Conservation (phyloP, 345 rosid species). For the Brassica rapa region DNA sequence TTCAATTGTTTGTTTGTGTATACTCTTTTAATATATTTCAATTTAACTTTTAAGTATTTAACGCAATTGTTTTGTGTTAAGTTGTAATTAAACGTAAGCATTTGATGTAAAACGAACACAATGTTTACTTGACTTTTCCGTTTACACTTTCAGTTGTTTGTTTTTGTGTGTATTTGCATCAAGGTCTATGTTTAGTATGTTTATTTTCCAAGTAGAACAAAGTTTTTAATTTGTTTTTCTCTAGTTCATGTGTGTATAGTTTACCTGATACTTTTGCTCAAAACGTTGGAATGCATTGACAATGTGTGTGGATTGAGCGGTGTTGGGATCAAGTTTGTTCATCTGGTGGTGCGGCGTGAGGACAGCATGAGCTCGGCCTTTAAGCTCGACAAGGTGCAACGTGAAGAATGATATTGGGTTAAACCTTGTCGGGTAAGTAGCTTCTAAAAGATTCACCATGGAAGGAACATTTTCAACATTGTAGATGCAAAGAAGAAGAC, state of each 20-base stretch:
- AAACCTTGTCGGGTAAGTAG: conserved; percentile 36
- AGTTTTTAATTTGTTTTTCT: not conserved
- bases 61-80: not conserved
- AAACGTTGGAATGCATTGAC: conserved; percentile 47
- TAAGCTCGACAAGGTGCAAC: conserved; percentile 40
- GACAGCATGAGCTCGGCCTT: conserved; percentile 39
- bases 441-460: conserved; percentile 38
- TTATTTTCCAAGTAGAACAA: not conserved
- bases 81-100: not conserved
- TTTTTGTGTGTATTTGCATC: not conserved
- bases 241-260: not conserved
- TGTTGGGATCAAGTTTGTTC: conserved; percentile 41
- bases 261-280: conserved; percentile 41
- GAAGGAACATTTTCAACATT: conserved; percentile 39
- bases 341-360: conserved; percentile 42
- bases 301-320: conserved; percentile 36
- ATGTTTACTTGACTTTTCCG: not conserved
- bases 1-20: not conserved
- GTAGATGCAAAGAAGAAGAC: conserved; percentile 55
- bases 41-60: too few relatives aligned
- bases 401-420: conserved; percentile 37
- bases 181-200: not conserved
- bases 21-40: too few relatives aligned
- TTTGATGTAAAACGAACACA: not conserved
- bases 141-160: not conserved